Evolutionary conservation across 306 rosid species (phyloP).

Genomic region (Trifolium dubium): DNA sequence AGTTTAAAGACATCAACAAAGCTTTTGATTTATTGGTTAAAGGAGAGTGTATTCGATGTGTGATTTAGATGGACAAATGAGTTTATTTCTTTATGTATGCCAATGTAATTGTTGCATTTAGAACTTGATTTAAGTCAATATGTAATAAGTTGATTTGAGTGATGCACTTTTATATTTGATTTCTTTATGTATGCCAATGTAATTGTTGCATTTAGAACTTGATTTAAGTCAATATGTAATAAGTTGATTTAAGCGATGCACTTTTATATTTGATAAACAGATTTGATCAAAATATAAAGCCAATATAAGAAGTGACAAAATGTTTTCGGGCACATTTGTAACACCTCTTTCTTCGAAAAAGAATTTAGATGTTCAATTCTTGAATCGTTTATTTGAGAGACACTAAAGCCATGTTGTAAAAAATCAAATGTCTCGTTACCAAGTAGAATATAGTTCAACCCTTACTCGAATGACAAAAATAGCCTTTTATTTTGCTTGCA

Average conservation of each 20-base stretch:
- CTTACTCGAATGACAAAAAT: background rate
- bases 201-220: background rate
- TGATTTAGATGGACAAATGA: slow-evolving; percentile 72
- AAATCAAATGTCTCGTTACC: background rate
- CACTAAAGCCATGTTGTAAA: no score
- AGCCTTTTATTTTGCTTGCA: background rate
- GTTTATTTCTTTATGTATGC: background rate
- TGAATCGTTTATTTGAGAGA: no score
- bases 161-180: background rate
- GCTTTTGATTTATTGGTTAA: slow-evolving; percentile 73
- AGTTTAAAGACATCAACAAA: slow-evolving; percentile 72
- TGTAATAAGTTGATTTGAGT: background rate
- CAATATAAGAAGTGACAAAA: no score
- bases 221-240: background rate
- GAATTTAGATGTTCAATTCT: background rate
- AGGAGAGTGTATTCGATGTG: slow-evolving; percentile 71
- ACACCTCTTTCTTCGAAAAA: no score
- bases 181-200: no score
- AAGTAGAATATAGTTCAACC: no score
- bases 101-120: background rate
- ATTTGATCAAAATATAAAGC: background rate
- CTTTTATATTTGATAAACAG: background rate
- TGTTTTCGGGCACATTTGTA: no score
- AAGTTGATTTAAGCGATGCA: background rate
- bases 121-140: background rate